phyloP scores from a whole-genome alignment of 2,329 filamentous ascomycete genomes.

The Penicillium sp. region DNA sequence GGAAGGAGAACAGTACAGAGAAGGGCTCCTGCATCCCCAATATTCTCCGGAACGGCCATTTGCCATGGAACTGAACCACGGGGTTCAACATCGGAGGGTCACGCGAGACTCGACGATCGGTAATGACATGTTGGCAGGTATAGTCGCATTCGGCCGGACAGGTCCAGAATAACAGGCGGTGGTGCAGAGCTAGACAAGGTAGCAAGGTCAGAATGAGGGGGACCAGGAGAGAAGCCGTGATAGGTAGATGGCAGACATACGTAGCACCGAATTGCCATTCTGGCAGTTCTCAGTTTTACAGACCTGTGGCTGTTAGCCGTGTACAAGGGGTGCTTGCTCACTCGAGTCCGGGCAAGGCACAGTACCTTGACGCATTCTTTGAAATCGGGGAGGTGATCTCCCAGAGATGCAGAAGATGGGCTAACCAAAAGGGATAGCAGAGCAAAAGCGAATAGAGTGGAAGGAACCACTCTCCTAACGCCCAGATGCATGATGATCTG shows the following conservation, averaged over 20 bases:
- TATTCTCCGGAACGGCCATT: slow-evolving; percentile 95
- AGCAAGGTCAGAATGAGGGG: slow-evolving; percentile 16
- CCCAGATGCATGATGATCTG: slow-evolving; percentile 39
- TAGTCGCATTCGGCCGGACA: slow-evolving; percentile 97
- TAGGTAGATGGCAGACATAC: slow-evolving; percentile 58
- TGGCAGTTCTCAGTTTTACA: slow-evolving; percentile 83
- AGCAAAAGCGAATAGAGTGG: slow-evolving; percentile 40
- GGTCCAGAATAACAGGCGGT: slow-evolving; percentile 87
- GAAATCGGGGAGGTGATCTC: slow-evolving; percentile 88
- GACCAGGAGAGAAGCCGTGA: slow-evolving; percentile 6
- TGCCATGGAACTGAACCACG: slow-evolving; percentile 93
- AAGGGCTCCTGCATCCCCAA: slow-evolving; percentile 94
- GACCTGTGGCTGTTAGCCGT: slow-evolving; percentile 60
- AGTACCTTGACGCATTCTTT: slow-evolving; percentile 81
- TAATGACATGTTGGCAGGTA: slow-evolving; percentile 93
- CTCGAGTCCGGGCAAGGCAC: slow-evolving; percentile 7
- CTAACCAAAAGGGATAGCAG: slow-evolving; percentile 43
- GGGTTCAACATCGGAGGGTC: slow-evolving; percentile 68
- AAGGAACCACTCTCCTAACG: slow-evolving; percentile 27
- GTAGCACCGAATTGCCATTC: slow-evolving; percentile 68
- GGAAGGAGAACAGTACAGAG: slow-evolving; percentile 87
- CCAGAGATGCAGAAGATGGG: slow-evolving; percentile 70
- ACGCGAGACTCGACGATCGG: slow-evolving; percentile 69
- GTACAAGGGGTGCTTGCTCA: slow-evolving; percentile 7
- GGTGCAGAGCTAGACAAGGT: slow-evolving; percentile 71